These are phyloP conservation scores for Aspergillus panamensis DNA, from an alignment of 495 filamentous ascomycete species.

Conservation along the genomic window DNA sequence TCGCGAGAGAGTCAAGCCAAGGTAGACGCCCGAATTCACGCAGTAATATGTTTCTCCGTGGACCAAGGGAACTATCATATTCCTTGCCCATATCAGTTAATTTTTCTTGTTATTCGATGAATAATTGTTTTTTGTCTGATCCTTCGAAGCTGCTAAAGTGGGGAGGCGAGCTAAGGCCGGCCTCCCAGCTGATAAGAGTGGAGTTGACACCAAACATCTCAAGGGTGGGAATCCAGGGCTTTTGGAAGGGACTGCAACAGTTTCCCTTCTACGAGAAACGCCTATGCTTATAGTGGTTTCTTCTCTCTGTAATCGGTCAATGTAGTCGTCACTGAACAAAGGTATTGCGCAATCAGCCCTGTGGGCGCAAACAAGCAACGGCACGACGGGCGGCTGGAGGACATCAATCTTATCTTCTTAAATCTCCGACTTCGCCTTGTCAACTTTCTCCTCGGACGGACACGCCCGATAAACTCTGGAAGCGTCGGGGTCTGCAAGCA, in stretches of 20 bases:
- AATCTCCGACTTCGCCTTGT: background rate
- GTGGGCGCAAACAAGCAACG: background rate
- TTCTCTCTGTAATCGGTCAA: no score
- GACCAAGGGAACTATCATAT: background rate
- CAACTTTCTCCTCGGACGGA: background rate
- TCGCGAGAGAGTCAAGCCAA: no score
- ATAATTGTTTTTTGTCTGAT: background rate
- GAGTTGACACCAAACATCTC: background rate
- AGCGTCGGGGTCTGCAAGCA: background rate
- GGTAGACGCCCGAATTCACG: no score
- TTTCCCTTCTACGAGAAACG: background rate
- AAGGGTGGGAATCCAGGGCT: background rate
- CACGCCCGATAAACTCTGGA: constrained; percentile 6
- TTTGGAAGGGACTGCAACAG: no score
- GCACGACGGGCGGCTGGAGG: background rate
- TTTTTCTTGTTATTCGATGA: no score
- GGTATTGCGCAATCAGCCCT: no score
- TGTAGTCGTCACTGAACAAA: no score
- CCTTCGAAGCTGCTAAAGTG: background rate
- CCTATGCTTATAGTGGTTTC: no score
- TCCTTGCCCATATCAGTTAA: no score
- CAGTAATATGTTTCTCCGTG: no score
- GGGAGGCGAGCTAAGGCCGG: background rate
- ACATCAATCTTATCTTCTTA: background rate
- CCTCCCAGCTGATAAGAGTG: background rate